A percentile compares a stretch with the other conserved stretches of the same genome.
Conservation (phyloP, 768 basidiomycete genomes). For the Suillus brevipes region DNA sequence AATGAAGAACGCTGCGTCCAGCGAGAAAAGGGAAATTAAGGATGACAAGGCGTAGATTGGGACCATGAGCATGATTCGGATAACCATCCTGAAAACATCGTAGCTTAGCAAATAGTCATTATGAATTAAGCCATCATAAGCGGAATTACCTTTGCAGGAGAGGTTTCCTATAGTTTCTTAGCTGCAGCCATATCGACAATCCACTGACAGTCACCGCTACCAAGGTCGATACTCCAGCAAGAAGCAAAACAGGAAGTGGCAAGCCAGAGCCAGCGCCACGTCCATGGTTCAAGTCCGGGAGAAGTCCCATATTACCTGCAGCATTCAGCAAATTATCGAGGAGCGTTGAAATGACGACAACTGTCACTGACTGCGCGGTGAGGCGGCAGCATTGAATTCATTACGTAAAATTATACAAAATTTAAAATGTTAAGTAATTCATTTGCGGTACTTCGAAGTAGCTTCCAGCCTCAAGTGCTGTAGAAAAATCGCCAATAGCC, state of each 20-base stretch:
- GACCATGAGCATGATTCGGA: slow-evolving; percentile 96
- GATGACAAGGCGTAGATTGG: slow-evolving; percentile 91
- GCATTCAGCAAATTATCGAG: not conserved
- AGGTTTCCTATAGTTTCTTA: slow-evolving; percentile 87
- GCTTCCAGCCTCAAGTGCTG: not conserved
- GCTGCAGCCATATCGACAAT: slow-evolving; percentile 75
- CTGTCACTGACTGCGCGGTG: not conserved
- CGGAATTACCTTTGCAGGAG: slow-evolving; percentile 64
- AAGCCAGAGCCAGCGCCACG: slow-evolving; percentile 62
- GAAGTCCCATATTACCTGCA: slow-evolving; percentile 12
- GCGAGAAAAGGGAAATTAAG: slow-evolving; percentile 88
- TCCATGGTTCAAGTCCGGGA: slow-evolving; percentile 25
- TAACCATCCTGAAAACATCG: slow-evolving; percentile 66
- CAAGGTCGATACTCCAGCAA: slow-evolving; percentile 63
- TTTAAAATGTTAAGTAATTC: not conserved
- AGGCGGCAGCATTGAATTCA: not conserved
- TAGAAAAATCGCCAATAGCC: slow-evolving; percentile 15
- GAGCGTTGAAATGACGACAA: not conserved
- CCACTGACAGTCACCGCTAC: slow-evolving; percentile 73
- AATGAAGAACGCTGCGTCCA: slow-evolving; percentile 95
- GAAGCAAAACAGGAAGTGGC: slow-evolving; percentile 53
- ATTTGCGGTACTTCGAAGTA: too few species aligned
- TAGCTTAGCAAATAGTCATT: not conserved
- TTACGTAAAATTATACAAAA: not conserved
- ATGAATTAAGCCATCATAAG: not conserved